These are phyloP conservation scores for Phylloporus sp. DNA, from an alignment of 768 basidiomycete genomes.

Conservation along the genomic window DNA sequence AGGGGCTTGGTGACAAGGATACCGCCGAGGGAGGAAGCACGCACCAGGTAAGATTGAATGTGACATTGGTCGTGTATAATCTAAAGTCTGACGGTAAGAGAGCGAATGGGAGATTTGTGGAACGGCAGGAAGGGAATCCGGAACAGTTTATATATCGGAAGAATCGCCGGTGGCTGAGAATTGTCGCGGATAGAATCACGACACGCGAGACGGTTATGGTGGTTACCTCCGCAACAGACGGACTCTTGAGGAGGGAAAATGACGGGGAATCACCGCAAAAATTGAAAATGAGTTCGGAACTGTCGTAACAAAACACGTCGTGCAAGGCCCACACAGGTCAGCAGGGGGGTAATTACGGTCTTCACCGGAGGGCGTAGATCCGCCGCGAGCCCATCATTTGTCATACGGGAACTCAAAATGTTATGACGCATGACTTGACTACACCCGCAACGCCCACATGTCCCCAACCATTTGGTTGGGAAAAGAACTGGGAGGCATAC, in stretches of 20 bases:
- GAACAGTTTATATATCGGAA: conserved; percentile 23
- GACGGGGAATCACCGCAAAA: neutral
- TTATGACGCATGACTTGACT: neutral
- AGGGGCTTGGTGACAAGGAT: neutral
- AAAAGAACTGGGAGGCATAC: no score
- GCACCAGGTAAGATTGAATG: conserved; percentile 26
- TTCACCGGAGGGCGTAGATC: neutral
- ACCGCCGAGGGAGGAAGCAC: neutral
- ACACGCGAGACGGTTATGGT: neutral
- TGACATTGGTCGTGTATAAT: conserved; percentile 19
- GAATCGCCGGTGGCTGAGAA: conserved; percentile 21
- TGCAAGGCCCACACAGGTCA: neutral
- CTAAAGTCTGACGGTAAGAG: conserved; percentile 2
- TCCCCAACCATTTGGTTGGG: no score
- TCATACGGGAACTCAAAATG: no score
- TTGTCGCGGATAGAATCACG: conserved; percentile 2
- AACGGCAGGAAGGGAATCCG: neutral
- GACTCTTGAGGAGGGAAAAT: neutral
- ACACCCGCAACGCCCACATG: no score
- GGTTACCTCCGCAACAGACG: conserved; percentile 1
- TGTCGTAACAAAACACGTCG: conserved; percentile 13
- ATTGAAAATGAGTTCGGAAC: neutral
- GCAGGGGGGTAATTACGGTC: neutral
- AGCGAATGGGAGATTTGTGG: no score
- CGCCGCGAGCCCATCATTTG: no score